These are phyloP conservation scores for Oropetium thomaeum DNA, from an alignment of 176 grass and related monocot species.

Conservation along the genomic window DNA sequence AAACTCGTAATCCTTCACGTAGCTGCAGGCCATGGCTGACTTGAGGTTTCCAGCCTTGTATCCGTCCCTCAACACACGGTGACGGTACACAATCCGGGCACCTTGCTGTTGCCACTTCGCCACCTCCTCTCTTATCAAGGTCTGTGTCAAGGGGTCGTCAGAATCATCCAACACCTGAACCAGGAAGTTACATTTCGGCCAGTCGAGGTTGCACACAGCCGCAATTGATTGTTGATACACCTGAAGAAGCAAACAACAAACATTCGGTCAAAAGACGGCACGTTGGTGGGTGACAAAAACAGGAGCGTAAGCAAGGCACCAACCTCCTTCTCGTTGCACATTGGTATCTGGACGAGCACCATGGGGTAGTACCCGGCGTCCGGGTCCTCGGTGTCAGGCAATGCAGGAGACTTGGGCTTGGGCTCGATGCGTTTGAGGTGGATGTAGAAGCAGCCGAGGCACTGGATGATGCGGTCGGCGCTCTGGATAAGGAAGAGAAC, in stretches of 20 bases:
- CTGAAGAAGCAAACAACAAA: conserved; percentile 45
- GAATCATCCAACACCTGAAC: conserved; percentile 98
- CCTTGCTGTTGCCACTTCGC: conserved; percentile 93
- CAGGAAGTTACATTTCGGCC: conserved; percentile 91
- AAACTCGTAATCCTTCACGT: conserved; percentile 94
- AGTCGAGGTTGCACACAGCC: conserved; percentile 91
- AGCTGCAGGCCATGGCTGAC: conserved; percentile 90
- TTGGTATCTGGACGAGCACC: conserved; percentile 97
- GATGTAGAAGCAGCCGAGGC: conserved; percentile 93
- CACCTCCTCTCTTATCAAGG: conserved; percentile 85
- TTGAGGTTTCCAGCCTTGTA: conserved; percentile 99
- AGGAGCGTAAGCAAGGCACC: conserved; percentile 4
- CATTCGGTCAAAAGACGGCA: conserved; percentile 17
- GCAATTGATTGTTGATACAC: conserved; percentile 99
- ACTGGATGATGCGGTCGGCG: conserved; percentile 83
- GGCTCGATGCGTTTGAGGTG: conserved; percentile 83
- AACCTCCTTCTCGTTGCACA: conserved; percentile 99
- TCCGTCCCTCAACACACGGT: conserved; percentile 78
- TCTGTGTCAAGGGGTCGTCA: conserved; percentile 70
- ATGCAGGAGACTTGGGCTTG: conserved; percentile 33
- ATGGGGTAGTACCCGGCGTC: conserved; percentile 70
- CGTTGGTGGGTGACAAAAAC: conserved; percentile 19
- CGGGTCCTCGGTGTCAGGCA: conserved; percentile 58
- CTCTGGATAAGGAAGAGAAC: conserved; percentile 97
- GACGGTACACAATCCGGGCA: conserved; percentile 79